These are phyloP conservation scores for Psidium guajava DNA, from an alignment of 345 rosid genomes.

Conservation along the genomic window DNA sequence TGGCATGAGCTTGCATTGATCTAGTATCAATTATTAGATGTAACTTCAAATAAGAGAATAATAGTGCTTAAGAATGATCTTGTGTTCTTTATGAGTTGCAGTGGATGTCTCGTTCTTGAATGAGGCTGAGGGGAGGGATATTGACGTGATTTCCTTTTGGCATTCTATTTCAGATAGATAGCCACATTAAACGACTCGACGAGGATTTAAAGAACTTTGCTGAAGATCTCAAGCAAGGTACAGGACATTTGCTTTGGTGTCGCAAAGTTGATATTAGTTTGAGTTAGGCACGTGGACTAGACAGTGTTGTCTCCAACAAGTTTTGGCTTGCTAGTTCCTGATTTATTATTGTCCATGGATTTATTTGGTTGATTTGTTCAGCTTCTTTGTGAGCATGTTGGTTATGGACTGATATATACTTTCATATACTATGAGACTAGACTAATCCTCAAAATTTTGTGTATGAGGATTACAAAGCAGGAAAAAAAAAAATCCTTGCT, in stretches of 20 bases:
- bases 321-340: background rate
- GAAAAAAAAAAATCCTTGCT: background rate
- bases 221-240: constrained; percentile 95
- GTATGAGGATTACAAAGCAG: background rate
- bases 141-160: background rate
- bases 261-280: background rate
- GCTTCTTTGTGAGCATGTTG: background rate
- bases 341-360: background rate
- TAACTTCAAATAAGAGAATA: background rate
- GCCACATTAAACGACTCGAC: constrained; percentile 88
- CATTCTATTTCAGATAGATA: constrained; percentile 55
- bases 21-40: background rate
- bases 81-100: background rate
- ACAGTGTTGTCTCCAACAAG: background rate
- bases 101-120: background rate
- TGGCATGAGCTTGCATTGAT: background rate
- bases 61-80: background rate
- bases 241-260: background rate
- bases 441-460: background rate
- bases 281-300: background rate
- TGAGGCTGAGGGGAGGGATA: background rate
- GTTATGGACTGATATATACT: background rate
- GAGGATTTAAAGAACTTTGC: constrained; percentile 89
- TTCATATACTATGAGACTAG: background rate
- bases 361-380: background rate